Conservation (phyloP, 371 early-diverging fungal genomes). For the Apophysomyces trapeziformis region DNA sequence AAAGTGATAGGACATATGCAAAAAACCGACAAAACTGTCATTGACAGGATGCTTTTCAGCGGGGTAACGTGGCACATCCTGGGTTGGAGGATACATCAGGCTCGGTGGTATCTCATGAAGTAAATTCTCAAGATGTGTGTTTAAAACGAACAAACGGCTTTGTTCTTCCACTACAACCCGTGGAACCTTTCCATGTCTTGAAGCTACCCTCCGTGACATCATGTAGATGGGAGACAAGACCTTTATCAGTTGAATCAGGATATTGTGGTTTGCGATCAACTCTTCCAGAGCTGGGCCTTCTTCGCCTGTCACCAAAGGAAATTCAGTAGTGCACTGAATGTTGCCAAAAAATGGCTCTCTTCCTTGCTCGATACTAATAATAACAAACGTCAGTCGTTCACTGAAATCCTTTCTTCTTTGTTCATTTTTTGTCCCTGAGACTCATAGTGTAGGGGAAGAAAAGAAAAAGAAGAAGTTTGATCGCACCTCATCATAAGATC, state of each 20-base stretch:
- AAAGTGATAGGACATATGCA: conserved; percentile 83
- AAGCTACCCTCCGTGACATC: conserved; percentile 31
- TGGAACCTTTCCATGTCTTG: conserved; percentile 33
- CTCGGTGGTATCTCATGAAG: conserved; percentile 50
- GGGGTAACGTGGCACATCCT: conserved; percentile 37
- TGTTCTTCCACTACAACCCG: conserved; percentile 43
- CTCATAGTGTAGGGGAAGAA: conserved; percentile 69
- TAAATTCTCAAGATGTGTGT: conserved; percentile 52
- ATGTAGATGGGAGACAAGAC: conserved; percentile 40
- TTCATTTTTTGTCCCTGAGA: not conserved
- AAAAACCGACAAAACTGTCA: conserved; percentile 44
- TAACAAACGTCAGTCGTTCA: not conserved
- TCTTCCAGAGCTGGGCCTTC: conserved; percentile 48
- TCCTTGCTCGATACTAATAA: conserved; percentile 44
- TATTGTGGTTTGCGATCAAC: conserved; percentile 41
- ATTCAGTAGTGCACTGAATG: conserved; percentile 44
- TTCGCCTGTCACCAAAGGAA: conserved; percentile 42
- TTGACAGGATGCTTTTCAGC: conserved; percentile 48
- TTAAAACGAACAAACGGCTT: conserved; percentile 41
- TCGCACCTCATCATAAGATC: conserved; percentile 45
- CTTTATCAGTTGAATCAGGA: conserved; percentile 44
- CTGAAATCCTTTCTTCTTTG: no score
- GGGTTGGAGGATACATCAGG: conserved; percentile 31
- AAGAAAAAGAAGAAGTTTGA: conserved; percentile 30
- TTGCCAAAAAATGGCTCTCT: conserved; percentile 35